phyloP scores from a whole-genome alignment of 177 flowering plant genomes.

The Tripterygium wilfordii region DNA sequence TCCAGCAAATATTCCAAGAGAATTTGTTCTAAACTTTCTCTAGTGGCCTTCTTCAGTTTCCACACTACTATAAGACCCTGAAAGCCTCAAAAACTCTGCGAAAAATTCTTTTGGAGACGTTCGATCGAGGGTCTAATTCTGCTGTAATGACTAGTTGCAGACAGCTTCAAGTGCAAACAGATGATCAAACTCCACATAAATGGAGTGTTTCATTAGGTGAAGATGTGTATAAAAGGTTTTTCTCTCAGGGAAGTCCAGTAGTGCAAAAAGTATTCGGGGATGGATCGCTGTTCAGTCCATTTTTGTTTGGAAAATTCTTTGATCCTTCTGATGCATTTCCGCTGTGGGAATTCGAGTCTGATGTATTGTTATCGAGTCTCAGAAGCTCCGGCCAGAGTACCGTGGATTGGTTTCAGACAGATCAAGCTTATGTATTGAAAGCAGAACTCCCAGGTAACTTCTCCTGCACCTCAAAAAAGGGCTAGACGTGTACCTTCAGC shows the following conservation, averaged over 20 bases:
- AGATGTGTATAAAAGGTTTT: slow-evolving; percentile 47
- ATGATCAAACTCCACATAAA: slow-evolving; percentile 51
- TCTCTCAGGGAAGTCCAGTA: slow-evolving; percentile 28
- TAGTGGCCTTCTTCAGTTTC: slow-evolving; percentile 12
- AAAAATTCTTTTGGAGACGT: not conserved
- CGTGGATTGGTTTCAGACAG: slow-evolving; percentile 73
- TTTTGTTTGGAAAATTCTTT: slow-evolving; percentile 83
- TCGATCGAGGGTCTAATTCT: not conserved
- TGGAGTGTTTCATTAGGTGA: slow-evolving; percentile 67
- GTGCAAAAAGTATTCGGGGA: slow-evolving; percentile 50
- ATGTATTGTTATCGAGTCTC: slow-evolving; percentile 38
- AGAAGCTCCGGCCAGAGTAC: slow-evolving; percentile 27
- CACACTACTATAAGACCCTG: slow-evolving; percentile 24
- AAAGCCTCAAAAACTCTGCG: not conserved
- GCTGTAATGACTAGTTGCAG: slow-evolving; percentile 36
- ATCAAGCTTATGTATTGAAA: slow-evolving; percentile 53
- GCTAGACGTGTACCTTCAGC: no score
- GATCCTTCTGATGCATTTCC: slow-evolving; percentile 98
- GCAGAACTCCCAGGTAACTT: slow-evolving; percentile 63
- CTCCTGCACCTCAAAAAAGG: not conserved
- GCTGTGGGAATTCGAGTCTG: slow-evolving; percentile 87
- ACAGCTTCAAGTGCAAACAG: slow-evolving; percentile 49
- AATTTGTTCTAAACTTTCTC: slow-evolving; percentile 38
- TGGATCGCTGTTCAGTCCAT: slow-evolving; percentile 81
- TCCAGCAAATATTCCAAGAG: slow-evolving; percentile 36